Conservation (phyloP, 2,329 filamentous ascomycete genomes). For the Metarhizium anisopliae region DNA sequence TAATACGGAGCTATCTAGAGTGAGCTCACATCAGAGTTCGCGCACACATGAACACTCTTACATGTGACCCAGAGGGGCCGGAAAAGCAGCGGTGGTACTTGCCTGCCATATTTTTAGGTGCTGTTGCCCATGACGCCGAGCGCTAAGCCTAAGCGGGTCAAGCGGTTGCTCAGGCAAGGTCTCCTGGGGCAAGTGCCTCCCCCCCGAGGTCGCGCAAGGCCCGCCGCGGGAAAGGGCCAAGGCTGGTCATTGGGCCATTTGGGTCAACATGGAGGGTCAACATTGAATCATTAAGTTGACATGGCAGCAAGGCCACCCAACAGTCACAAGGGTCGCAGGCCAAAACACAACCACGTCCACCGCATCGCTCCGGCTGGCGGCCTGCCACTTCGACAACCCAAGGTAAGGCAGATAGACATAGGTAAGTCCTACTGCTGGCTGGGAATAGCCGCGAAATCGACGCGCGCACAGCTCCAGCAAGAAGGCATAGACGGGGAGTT, state of each 20-base stretch:
- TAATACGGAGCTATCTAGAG: too few species aligned
- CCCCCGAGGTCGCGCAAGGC: neutral
- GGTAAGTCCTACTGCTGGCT: slow-evolving; percentile 10
- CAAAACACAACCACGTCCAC: slow-evolving; percentile 14
- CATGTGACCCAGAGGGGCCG: neutral
- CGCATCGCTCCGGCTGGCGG: slow-evolving; percentile 3
- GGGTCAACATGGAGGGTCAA: neutral
- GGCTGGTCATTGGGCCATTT: neutral
- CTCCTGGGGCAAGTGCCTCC: slow-evolving; percentile 12
- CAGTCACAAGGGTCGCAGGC: slow-evolving; percentile 13
- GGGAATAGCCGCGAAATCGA: neutral
- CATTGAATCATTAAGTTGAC: neutral
- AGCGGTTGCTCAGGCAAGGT: slow-evolving; percentile 1
- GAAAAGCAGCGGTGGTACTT: neutral
- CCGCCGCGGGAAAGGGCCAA: neutral
- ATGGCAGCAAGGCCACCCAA: neutral
- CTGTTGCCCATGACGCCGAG: slow-evolving; percentile 10
- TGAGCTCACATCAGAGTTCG: too few species aligned
- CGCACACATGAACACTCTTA: neutral
- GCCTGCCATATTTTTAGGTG: neutral
- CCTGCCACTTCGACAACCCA: slow-evolving; percentile 3
- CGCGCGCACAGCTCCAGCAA: slow-evolving; percentile 4
- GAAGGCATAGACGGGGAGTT: neutral
- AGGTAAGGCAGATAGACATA: slow-evolving; percentile 10
- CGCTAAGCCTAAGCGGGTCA: slow-evolving; percentile 12